Percentiles rank a stretch among this genome's conserved stretches.
These are phyloP conservation scores for Pythium grandisporangium DNA, from an alignment of 352 stramenopile genomes.

Conservation along the genomic window DNA sequence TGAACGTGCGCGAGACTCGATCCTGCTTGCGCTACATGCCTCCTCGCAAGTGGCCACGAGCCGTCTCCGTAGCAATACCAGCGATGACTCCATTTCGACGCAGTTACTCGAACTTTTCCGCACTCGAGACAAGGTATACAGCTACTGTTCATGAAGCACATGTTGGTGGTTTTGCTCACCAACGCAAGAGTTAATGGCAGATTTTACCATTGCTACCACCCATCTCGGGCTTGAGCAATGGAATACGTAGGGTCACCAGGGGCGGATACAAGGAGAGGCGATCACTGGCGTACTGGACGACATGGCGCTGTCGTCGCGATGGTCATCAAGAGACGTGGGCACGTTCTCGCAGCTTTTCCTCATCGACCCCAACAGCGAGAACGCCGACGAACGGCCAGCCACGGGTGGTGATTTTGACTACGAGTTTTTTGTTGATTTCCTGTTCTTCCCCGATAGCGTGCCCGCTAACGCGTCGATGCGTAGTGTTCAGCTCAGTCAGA, in stretches of 20 bases:
- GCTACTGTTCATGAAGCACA: not conserved
- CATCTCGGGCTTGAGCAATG: not conserved
- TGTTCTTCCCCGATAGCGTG: conserved; percentile 37
- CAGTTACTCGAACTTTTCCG: not conserved
- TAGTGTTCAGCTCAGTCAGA: conserved; percentile 1
- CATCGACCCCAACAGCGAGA: not conserved
- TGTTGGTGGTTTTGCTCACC: conserved; percentile 3
- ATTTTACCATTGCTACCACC: not conserved
- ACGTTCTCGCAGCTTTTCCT: conserved; percentile 5
- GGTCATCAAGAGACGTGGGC: conserved; percentile 3
- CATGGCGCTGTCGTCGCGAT: conserved; percentile 1
- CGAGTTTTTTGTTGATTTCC: conserved; percentile 31
- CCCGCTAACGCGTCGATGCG: not conserved
- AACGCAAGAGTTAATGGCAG: not conserved
- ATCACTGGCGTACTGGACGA: conserved; percentile 1
- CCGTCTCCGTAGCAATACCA: not conserved
- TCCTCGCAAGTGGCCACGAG: too few relatives aligned
- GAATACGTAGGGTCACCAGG: not conserved
- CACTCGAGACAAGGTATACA: not conserved
- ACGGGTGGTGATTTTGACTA: conserved; percentile 17
- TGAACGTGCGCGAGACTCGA: conserved; percentile 5
- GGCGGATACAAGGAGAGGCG: conserved; percentile 4
- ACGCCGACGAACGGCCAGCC: conserved; percentile 4
- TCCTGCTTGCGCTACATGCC: conserved; percentile 7
- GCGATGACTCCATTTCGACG: not conserved